These are phyloP conservation scores for Nannochloropsis oceanica DNA, from an alignment of 108 stramenopile species.

Conservation along the genomic window DNA sequence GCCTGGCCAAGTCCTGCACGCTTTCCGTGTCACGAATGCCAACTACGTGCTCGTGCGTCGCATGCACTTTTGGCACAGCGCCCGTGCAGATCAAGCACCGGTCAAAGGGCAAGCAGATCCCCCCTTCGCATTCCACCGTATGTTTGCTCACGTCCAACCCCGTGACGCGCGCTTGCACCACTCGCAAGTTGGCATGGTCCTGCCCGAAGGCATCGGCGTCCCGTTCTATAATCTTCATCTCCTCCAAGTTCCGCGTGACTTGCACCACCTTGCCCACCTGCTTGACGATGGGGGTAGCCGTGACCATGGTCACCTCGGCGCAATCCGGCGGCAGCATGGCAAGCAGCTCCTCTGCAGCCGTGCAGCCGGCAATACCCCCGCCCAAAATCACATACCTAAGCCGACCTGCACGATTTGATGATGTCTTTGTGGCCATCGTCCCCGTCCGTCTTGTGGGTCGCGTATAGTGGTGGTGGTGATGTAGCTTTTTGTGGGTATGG, in stretches of 20 bases:
- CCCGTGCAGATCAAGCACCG: conserved; percentile 35
- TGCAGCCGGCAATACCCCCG: conserved; percentile 10
- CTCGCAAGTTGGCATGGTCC: conserved; percentile 11
- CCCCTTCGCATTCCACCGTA: conserved; percentile 11
- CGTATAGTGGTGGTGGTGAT: no score
- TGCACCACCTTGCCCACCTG: conserved; percentile 7
- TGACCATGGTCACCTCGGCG: conserved; percentile 5
- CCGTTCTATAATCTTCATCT: conserved; percentile 17
- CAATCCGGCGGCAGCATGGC: neutral
- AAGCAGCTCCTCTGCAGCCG: conserved; percentile 7
- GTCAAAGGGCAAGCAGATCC: neutral
- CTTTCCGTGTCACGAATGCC: conserved; percentile 34
- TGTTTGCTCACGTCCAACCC: neutral
- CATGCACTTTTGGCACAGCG: conserved; percentile 5
- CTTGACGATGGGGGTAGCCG: conserved; percentile 13
- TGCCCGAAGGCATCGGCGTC: conserved; percentile 9
- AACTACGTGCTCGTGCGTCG: conserved; percentile 7
- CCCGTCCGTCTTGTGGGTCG: no score
- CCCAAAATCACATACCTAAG: neutral
- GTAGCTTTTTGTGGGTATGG: no score
- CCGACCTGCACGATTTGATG: neutral
- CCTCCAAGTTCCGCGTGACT: conserved; percentile 9
- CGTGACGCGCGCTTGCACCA: conserved; percentile 11
- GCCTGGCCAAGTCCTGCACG: conserved; percentile 12
- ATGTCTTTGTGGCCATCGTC: no score